Evolutionary conservation across 352 stramenopile genomes (phyloP).

Genomic region (Phytopythium montanum): DNA sequence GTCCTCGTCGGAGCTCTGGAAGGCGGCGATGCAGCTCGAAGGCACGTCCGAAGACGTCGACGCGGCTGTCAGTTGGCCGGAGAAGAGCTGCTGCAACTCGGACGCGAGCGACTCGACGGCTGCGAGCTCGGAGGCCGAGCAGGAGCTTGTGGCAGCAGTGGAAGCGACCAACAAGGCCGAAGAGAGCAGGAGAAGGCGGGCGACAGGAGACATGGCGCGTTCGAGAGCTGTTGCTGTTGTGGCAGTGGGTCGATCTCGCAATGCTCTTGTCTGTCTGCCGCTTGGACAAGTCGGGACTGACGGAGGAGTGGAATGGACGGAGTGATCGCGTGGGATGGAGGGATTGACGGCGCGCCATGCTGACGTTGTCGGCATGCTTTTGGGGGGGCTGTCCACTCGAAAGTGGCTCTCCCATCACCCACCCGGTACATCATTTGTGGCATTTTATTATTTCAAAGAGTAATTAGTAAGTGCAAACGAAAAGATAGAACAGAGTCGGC

Average conservation of each 20-base stretch:
- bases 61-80: not conserved
- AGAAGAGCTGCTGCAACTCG: not conserved
- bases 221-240: not conserved
- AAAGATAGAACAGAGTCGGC: not conserved
- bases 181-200: not conserved
- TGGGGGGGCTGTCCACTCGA: not conserved
- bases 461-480: not conserved
- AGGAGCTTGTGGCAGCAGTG: not conserved
- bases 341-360: not conserved
- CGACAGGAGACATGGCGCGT: not conserved
- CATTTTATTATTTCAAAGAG: not conserved
- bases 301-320: not conserved
- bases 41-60: not conserved
- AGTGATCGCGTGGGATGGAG: not conserved
- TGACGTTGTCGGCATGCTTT: not conserved
- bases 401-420: not conserved
- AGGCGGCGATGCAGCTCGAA: conserved; percentile 6
- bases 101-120: not conserved
- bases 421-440: not conserved
- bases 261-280: not conserved
- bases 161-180: not conserved
- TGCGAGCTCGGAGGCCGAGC: not conserved
- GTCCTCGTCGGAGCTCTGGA: conserved; percentile 3
- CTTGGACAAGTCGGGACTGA: not conserved
- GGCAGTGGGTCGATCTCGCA: not conserved